phyloP scores from a whole-genome alignment of 1,139 yeast genomes.

The Candida gigantensis region DNA sequence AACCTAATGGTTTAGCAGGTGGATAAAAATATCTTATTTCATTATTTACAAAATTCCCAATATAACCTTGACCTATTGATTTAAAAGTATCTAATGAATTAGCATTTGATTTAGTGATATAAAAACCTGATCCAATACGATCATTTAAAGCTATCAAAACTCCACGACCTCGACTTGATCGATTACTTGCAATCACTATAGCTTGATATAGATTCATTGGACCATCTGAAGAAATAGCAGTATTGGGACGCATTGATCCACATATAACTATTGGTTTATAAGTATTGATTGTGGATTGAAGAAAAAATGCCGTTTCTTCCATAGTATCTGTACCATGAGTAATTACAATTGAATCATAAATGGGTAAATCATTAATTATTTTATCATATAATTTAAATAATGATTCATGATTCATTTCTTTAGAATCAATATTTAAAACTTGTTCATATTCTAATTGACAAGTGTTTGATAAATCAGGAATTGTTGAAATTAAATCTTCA shows the following conservation, averaged over 20 bases:
- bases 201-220: conserved; percentile 75
- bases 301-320: conserved; percentile 70
- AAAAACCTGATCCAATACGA: conserved; percentile 67
- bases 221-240: conserved; percentile 70
- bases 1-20: conserved; percentile 57
- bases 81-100: conserved; percentile 70
- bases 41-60: conserved; percentile 69
- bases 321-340: conserved; percentile 76
- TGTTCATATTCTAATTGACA: conserved; percentile 67
- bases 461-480: conserved; percentile 61
- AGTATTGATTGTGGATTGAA: conserved; percentile 58
- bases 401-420: conserved; percentile 53
- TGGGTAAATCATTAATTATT: conserved; percentile 44
- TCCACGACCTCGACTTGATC: conserved; percentile 56
- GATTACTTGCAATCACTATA: conserved; percentile 58
- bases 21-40: conserved; percentile 67
- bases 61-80: conserved; percentile 66
- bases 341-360: conserved; percentile 59
- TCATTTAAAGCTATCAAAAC: conserved; percentile 66
- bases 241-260: conserved; percentile 74
- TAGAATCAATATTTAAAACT: conserved; percentile 64
- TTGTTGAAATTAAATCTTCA: conserved; percentile 56
- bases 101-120: conserved; percentile 69
- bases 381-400: conserved; percentile 37
- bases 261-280: conserved; percentile 65